These are phyloP conservation scores for Tetracladium maxilliforme DNA, from an alignment of 2,329 filamentous ascomycete genomes.

Conservation along the genomic window DNA sequence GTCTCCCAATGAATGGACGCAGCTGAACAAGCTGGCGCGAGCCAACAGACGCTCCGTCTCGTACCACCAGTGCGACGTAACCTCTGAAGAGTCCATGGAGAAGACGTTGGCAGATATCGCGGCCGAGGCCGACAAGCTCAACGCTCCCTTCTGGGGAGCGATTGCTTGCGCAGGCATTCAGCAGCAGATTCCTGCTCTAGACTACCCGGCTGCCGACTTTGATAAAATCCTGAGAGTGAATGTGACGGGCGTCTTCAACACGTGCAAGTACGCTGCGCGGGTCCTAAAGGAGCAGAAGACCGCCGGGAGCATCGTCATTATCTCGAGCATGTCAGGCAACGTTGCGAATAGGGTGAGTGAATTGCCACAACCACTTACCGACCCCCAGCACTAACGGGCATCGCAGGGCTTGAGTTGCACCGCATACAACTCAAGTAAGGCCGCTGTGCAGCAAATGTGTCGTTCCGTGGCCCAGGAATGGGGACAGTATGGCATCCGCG, in stretches of 20 bases:
- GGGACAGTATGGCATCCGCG: slow-evolving; percentile 45
- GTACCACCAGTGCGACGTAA: slow-evolving; percentile 30
- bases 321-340: slow-evolving; percentile 31
- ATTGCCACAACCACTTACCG: neutral
- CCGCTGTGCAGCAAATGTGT: slow-evolving; percentile 42
- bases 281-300: slow-evolving; percentile 28
- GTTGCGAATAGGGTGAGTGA: slow-evolving; percentile 31
- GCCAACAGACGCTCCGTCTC: slow-evolving; percentile 15
- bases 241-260: slow-evolving; percentile 55
- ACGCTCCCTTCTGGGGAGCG: slow-evolving; percentile 18
- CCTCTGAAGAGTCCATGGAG: slow-evolving; percentile 23
- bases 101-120: slow-evolving; percentile 19
- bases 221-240: slow-evolving; percentile 56
- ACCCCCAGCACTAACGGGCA: slow-evolving; percentile 4
- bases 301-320: slow-evolving; percentile 32
- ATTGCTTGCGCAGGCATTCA: slow-evolving; percentile 57
- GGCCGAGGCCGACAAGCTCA: slow-evolving; percentile 13
- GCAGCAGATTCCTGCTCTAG: slow-evolving; percentile 51
- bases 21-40: slow-evolving; percentile 23
- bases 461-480: slow-evolving; percentile 47
- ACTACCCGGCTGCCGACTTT: slow-evolving; percentile 51
- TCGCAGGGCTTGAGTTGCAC: slow-evolving; percentile 43
- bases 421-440: slow-evolving; percentile 49
- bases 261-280: slow-evolving; percentile 53
- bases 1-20: slow-evolving; percentile 22